phyloP scores from a whole-genome alignment of 805 yeast species.

The Candida anglica region DNA sequence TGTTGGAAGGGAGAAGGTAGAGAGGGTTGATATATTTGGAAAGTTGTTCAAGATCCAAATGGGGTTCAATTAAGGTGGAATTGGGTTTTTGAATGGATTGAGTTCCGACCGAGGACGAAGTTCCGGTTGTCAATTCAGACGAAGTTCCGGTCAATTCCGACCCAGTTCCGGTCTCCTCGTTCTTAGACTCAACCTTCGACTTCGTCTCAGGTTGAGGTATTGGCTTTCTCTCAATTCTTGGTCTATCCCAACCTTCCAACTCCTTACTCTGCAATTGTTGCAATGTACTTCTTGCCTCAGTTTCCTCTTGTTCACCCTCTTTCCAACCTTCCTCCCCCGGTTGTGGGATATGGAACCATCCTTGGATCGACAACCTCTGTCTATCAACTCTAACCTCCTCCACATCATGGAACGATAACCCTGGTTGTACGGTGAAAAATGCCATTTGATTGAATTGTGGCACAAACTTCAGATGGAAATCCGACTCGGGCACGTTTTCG shows the following conservation, averaged over 20 bases:
- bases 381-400: slow-evolving; percentile 93
- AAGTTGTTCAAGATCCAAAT: slow-evolving; percentile 53
- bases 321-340: slow-evolving; percentile 82
- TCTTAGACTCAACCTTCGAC: slow-evolving; percentile 19
- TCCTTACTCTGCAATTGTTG: slow-evolving; percentile 76
- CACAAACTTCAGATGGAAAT: slow-evolving; percentile 61
- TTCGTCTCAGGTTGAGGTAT: no score
- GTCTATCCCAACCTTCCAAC: slow-evolving; percentile 76
- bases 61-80: no score
- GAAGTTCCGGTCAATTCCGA: no score
- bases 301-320: slow-evolving; percentile 76
- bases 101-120: no score
- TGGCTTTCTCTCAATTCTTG: no score
- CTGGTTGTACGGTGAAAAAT: slow-evolving; percentile 94
- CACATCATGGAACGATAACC: slow-evolving; percentile 94
- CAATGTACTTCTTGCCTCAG: slow-evolving; percentile 71
- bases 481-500: slow-evolving; percentile 87
- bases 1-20: slow-evolving; percentile 33
- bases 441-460: slow-evolving; percentile 97
- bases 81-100: no score
- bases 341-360: slow-evolving; percentile 99
- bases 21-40: slow-evolving; percentile 52
- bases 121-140: no score
- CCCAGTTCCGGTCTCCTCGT: slow-evolving; percentile 5
- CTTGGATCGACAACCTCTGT: slow-evolving; percentile 89